Evolutionary conservation across 2,329 filamentous ascomycete species (phyloP), one percentile per base, ranked within the genome.

Genomic region (Penicillium sp.): DNA sequence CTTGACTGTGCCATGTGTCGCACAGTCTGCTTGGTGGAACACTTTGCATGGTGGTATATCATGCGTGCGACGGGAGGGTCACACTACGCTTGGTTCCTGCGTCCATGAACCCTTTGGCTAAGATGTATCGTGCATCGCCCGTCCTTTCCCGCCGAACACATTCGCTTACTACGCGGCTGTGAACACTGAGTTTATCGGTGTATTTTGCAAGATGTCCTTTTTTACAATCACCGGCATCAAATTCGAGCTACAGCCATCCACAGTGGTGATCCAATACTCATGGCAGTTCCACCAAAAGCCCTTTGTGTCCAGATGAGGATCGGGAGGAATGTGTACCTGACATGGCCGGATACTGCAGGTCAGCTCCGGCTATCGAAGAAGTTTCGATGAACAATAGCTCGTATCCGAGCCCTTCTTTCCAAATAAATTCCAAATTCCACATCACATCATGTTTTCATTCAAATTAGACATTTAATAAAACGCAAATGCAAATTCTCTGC

Each of bases 331-430:
- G 14, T 38, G 14, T n/a, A 14, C 6, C 6, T 27, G 14, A 26
- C 40, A 26, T 34, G n/a, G 32, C 19, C 14, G 14, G 18, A 32
- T 38, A 38, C 46, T 49, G 51, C 46, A 16, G 46, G 46, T 50
- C 46, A 16, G 51, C 32, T 18, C 46, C 40, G 34, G 51, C 32
- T 44, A 44, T 50, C 38, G 18, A 39, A 53, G 39, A 27, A 52
- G n/a, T 27, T 44, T n/a, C 26, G 29, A 39, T 44, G 38, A 23
- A 43, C 32, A 7, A 47, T 19, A 53, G 34, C 26, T 48, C 32
- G 18, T 19, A 42, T 3, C 32, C 27, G 16, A 34, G 14, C 43
- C 30, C 13, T 29, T 35, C 5, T 29, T 9, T 26, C 35, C 13
- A 30, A 30, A 30, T 26, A 51, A 7, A 34, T 47, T 39, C 19